Evolutionary conservation across 768 basidiomycete genomes (phyloP).

Genomic region (Lyophyllum decastes): DNA sequence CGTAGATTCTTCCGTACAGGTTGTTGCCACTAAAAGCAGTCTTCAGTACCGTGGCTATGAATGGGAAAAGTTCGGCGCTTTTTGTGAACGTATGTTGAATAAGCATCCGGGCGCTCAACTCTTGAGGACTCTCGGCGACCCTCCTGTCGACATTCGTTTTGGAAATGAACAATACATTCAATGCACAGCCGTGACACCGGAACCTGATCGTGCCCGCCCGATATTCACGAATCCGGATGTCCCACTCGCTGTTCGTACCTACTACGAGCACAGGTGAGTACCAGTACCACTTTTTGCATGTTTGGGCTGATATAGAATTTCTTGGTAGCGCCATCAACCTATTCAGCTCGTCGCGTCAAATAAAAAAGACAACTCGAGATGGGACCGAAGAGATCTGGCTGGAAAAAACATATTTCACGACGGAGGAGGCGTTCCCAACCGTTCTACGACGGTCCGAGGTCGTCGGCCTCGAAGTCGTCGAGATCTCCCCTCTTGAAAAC

Average conservation of each 20-base stretch:
- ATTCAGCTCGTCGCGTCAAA: constrained; percentile 76
- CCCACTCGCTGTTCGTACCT: constrained; percentile 73
- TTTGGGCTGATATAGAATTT: background rate
- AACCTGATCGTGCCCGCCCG: constrained; percentile 74
- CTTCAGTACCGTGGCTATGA: constrained; percentile 88
- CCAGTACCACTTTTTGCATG: background rate
- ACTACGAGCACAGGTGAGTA: constrained; percentile 82
- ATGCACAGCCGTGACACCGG: constrained; percentile 82
- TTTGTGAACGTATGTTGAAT: constrained; percentile 89
- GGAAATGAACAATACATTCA: constrained; percentile 86
- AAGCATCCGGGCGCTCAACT: constrained; percentile 87
- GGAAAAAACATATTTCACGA: constrained; percentile 86
- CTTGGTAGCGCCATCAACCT: constrained; percentile 69
- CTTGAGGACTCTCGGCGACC: constrained; percentile 71
- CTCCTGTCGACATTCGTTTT: constrained; percentile 77
- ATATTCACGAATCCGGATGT: constrained; percentile 89
- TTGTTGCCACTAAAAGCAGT: constrained; percentile 6
- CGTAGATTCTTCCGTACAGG: constrained; percentile 18
- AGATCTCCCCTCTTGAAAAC: constrained; percentile 84
- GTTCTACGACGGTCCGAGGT: constrained; percentile 90
- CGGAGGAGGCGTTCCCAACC: constrained; percentile 89
- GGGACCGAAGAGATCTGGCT: constrained; percentile 78
- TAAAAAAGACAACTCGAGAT: constrained; percentile 63
- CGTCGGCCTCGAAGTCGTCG: constrained; percentile 63
- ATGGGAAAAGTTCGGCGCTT: constrained; percentile 90